Percentiles rank a stretch among this genome's conserved stretches.
phyloP scores from a whole-genome alignment of 352 stramenopile species.

The Phytopythium sindhum region DNA sequence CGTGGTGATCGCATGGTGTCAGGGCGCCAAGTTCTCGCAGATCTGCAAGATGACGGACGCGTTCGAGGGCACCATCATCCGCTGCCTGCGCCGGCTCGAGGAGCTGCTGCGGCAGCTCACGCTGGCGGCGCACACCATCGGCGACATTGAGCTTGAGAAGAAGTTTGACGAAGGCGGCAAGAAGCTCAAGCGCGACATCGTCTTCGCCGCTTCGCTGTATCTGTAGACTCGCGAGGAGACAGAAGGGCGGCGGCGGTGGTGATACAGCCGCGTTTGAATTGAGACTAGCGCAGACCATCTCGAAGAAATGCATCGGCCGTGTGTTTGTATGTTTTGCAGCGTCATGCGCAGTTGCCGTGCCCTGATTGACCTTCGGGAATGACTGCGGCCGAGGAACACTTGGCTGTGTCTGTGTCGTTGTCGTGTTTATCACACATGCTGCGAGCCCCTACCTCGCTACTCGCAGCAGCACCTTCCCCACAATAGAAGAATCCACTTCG shows the following conservation, averaged over 20 bases:
- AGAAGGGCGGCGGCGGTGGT: neutral
- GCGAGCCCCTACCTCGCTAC: too few species aligned
- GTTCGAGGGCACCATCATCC: conserved; percentile 99
- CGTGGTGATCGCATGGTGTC: conserved; percentile 96
- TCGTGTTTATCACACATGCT: too few species aligned
- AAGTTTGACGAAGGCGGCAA: conserved; percentile 98
- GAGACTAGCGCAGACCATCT: neutral
- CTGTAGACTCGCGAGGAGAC: conserved; percentile 53
- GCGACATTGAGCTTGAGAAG: conserved; percentile 95
- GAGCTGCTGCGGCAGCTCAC: conserved; percentile 97
- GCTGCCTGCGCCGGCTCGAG: conserved; percentile 95
- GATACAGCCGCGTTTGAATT: neutral
- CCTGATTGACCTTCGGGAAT: too few species aligned
- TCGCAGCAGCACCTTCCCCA: neutral
- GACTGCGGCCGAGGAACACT: too few species aligned
- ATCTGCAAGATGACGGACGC: conserved; percentile 97
- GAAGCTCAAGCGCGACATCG: conserved; percentile 98
- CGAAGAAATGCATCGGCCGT: neutral
- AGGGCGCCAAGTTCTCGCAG: conserved; percentile 98
- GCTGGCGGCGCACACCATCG: conserved; percentile 94
- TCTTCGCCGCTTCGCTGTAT: conserved; percentile 99
- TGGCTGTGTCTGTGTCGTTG: too few species aligned
- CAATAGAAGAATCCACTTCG: neutral
- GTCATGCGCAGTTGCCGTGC: neutral
- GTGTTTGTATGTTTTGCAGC: neutral